These are phyloP conservation scores for Dictyostelium capitatum DNA, from an alignment of 78 protist species.

Conservation along the genomic window DNA sequence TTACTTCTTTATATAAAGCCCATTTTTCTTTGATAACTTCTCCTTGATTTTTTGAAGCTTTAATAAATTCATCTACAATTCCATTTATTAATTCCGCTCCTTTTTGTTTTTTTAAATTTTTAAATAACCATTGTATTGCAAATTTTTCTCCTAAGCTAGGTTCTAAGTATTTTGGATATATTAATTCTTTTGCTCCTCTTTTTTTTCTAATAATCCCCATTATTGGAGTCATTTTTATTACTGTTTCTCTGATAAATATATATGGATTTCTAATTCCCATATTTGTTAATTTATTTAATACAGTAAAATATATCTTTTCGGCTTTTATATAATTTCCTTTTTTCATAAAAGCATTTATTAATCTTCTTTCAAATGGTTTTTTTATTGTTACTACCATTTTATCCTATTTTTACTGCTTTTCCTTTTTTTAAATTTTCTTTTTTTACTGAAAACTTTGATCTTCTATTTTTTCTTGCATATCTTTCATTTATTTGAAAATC, in stretches of 20 bases:
- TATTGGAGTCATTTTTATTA: not conserved
- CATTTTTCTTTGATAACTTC: constrained; percentile 4
- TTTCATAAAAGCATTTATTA: constrained; percentile 33
- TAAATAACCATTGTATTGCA: constrained; percentile 7
- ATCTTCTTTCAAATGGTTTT: constrained; percentile 6
- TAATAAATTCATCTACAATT: not conserved
- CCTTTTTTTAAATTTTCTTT: not conserved
- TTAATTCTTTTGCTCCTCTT: not conserved
- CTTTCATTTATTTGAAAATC: constrained; percentile 15
- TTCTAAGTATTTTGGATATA: not conserved
- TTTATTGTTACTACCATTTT: not conserved
- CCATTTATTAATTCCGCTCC: not conserved
- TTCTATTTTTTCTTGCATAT: constrained; percentile 10
- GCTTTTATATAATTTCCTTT: constrained; percentile 25
- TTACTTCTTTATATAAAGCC: constrained; percentile 6
- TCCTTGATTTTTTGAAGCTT: not conserved
- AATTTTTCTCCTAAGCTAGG: not conserved
- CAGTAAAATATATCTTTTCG: not conserved
- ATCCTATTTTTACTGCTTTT: not conserved
- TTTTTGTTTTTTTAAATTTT: not conserved
- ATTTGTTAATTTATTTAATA: constrained; percentile 9
- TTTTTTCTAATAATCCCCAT: not conserved
- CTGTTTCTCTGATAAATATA: not conserved
- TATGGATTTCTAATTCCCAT: not conserved
- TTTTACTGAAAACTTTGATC: constrained; percentile 15